Conservation (phyloP, 192 early-diverging fungal species). For the Coemansia sp. region DNA sequence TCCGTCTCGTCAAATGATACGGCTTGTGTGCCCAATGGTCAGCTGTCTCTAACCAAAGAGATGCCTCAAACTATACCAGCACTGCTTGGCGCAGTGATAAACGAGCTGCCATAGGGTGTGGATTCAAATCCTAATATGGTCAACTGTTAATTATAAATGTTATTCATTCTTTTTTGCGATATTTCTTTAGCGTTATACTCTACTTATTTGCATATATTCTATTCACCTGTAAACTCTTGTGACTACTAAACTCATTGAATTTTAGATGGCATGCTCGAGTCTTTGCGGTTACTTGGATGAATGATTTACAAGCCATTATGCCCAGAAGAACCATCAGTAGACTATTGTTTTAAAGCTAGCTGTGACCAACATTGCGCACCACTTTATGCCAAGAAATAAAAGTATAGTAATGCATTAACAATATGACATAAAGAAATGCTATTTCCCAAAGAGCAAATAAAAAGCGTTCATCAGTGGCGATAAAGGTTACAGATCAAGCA, state of each 20-base stretch:
- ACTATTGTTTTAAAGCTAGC: too few species aligned
- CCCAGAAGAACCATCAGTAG: too few species aligned
- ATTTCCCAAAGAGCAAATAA: too few species aligned
- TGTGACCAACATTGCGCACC: too few species aligned
- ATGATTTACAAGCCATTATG: too few species aligned
- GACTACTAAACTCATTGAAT: not conserved
- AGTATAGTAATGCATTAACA: too few species aligned
- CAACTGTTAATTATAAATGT: not conserved
- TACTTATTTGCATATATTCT: not conserved
- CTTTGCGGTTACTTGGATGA: too few species aligned
- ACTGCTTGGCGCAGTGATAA: not conserved
- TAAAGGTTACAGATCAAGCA: too few species aligned
- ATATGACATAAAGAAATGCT: too few species aligned
- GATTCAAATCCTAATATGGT: not conserved
- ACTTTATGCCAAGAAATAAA: too few species aligned
- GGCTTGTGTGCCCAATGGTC: constrained; percentile 37
- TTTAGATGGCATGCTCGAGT: too few species aligned
- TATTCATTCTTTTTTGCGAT: not conserved
- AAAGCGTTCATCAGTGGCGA: too few species aligned
- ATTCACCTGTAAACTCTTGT: not conserved
- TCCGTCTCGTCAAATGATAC: constrained; percentile 53
- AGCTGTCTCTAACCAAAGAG: constrained; percentile 35
- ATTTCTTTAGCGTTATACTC: not conserved
- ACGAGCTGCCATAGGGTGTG: not conserved
- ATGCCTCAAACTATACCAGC: not conserved